Base-by-base conservation (phyloP, 805 yeast genomes). In the Teunomyces barrocoloradensis region DNA sequence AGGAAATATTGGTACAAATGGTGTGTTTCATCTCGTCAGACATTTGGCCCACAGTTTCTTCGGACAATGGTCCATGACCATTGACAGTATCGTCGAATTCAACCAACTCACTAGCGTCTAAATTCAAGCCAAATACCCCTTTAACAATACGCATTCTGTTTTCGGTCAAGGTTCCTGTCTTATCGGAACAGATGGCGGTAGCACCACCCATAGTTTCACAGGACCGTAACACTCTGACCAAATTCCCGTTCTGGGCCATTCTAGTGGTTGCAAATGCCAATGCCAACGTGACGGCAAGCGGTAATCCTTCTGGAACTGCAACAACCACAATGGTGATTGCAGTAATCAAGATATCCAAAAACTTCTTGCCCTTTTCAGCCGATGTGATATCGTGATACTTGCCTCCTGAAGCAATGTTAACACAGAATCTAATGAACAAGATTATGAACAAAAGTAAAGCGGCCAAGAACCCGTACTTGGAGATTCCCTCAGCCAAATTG, bases 151-250 rank as follows among this genome's bases (percentile, higher is more conserved):
- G 80, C 99, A 94, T 94, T 59, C 76, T 78, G 65, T 94, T 94
- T 64, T 90, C 96, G 1, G 99, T 94, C 48, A 94, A 76, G 10
- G 99, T 94, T 50, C 99, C 99, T 0, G 99, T 94, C 66, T 94
- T 92, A 71, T 94, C 99, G 0, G 97, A 90, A 67, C 99, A 94
- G 44, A 94, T 78, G 3, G 97, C 94, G 11, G 98, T 94, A 1
- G 97, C 99, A 41, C 96, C 89, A 37, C 99, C 99, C 98, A 94
- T 92, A 13, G 97, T 94, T 68, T 94, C 99, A 77, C 99, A 94
- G 40, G 96, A 85, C 60, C 84, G 85, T 55, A 94, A 74, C 7
- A 89, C 96, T 58, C 99, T 82, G n/a, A 94, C 99, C 59, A 94
- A 74, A 64, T 92, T 92, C 53, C 95, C 96, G 65, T 94, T 97